A percentile compares a stretch with the other conserved stretches of the same genome.
These are phyloP conservation scores for Coemansia sp. DNA, from an alignment of 192 early-diverging fungal species.

Conservation along the genomic window DNA sequence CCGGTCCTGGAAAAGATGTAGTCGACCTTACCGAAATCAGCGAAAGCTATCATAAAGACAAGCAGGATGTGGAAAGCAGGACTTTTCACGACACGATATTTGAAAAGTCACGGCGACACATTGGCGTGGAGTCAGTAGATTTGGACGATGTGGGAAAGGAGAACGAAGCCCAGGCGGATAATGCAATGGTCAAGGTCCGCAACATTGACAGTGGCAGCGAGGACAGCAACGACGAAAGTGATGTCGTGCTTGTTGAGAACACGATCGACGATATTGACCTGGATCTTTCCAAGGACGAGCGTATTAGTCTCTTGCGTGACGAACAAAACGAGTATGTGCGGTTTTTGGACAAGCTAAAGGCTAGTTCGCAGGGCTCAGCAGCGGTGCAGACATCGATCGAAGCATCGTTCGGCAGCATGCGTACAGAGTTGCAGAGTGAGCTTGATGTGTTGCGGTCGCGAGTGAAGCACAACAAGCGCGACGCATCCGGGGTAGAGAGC, in stretches of 20 bases:
- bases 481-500: conserved; percentile 32
- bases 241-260: conserved; percentile 30
- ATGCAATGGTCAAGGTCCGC: not conserved
- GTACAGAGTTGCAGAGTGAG: conserved; percentile 35
- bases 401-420: conserved; percentile 17
- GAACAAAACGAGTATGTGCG: conserved; percentile 68
- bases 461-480: conserved; percentile 32
- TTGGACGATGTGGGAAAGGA: not conserved
- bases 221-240: not conserved
- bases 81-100: conserved; percentile 19
- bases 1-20: not conserved
- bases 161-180: not conserved
- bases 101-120: conserved; percentile 17
- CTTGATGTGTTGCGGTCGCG: conserved; percentile 29
- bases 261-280: conserved; percentile 54
- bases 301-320: conserved; percentile 25
- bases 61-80: not conserved
- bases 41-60: not conserved
- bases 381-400: not conserved
- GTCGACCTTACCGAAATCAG: not conserved
- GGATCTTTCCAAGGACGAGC: conserved; percentile 17
- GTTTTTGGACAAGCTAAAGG: conserved; percentile 53
- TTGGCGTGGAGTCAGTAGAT: conserved; percentile 5
- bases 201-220: conserved; percentile 31
- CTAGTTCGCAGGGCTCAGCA: not conserved